A percentile compares a stretch with the other conserved stretches of the same genome.
phyloP scores from a whole-genome alignment of 2,329 filamentous ascomycete genomes.

The Talaromyces sp. region DNA sequence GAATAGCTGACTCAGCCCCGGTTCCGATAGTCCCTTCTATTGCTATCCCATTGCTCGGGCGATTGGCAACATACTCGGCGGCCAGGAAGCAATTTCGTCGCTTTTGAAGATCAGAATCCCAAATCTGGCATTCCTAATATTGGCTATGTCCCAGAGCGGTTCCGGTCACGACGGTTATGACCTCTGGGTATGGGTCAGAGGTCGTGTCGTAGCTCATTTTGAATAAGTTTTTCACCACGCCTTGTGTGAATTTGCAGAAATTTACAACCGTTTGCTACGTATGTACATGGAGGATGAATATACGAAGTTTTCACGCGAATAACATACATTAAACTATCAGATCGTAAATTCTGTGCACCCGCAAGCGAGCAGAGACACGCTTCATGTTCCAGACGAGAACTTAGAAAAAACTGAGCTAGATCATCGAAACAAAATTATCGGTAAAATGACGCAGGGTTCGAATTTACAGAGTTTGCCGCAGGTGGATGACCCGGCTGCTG shows the following conservation, averaged over 20 bases:
- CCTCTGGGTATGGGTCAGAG: neutral
- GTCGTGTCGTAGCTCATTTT: neutral
- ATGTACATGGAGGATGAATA: neutral
- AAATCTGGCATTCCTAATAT: neutral
- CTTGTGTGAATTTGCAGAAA: neutral
- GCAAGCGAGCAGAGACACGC: neutral
- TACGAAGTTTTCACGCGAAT: neutral
- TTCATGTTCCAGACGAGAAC: neutral
- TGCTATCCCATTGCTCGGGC: neutral
- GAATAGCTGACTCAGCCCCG: no score
- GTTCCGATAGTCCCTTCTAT: neutral
- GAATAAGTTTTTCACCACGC: neutral
- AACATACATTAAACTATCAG: neutral
- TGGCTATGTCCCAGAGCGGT: neutral
- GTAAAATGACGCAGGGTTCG: constrained; percentile 41
- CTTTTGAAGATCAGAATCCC: neutral
- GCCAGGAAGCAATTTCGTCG: neutral
- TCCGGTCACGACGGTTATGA: neutral
- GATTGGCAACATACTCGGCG: neutral
- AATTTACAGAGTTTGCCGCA: constrained; percentile 26
- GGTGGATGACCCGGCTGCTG: constrained; percentile 25
- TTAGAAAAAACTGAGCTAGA: neutral
- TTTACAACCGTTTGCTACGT: neutral
- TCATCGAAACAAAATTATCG: constrained; percentile 25
- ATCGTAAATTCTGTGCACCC: neutral